phyloP scores from a whole-genome alignment of 768 basidiomycete species.

The Lactarius vividus region DNA sequence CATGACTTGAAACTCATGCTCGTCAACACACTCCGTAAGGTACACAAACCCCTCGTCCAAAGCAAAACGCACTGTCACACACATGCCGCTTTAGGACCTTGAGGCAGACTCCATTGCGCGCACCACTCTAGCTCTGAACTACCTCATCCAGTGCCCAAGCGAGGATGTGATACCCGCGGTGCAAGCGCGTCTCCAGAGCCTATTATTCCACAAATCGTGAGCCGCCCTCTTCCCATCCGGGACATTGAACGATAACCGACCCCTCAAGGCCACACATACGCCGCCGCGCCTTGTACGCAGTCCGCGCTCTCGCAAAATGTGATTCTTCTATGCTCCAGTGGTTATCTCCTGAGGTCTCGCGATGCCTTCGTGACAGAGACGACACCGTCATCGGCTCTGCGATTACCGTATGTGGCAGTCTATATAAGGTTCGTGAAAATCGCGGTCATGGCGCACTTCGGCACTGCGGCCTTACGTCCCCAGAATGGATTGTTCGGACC shows the following conservation, averaged over 20 bases:
- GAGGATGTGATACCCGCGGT: slow-evolving; percentile 76
- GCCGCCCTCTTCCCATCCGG: slow-evolving; percentile 39
- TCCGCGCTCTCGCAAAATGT: slow-evolving; percentile 18
- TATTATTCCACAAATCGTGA: slow-evolving; percentile 76
- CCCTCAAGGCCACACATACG: slow-evolving; percentile 3
- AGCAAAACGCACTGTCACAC: not conserved
- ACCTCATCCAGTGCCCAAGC: slow-evolving; percentile 56
- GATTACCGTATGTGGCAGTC: slow-evolving; percentile 16
- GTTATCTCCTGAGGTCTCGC: slow-evolving; percentile 22
- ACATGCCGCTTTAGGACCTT: slow-evolving; percentile 56
- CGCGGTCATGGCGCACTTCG: not conserved
- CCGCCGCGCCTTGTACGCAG: slow-evolving; percentile 21
- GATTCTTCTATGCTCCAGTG: slow-evolving; percentile 18
- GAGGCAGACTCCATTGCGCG: slow-evolving; percentile 53
- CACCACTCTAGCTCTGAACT: slow-evolving; percentile 72
- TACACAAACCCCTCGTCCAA: slow-evolving; percentile 29
- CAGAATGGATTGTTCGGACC: slow-evolving; percentile 23
- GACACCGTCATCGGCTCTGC: slow-evolving; percentile 20
- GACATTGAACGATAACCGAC: not conserved
- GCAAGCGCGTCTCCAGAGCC: slow-evolving; percentile 57
- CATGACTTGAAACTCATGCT: slow-evolving; percentile 81
- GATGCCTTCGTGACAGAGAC: slow-evolving; percentile 23
- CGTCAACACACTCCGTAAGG: slow-evolving; percentile 84
- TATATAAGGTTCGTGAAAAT: slow-evolving; percentile 20
- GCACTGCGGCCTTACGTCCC: not conserved